Base-by-base conservation (phyloP, 805 yeast species). In the Cyberlindnera lachancei region DNA sequence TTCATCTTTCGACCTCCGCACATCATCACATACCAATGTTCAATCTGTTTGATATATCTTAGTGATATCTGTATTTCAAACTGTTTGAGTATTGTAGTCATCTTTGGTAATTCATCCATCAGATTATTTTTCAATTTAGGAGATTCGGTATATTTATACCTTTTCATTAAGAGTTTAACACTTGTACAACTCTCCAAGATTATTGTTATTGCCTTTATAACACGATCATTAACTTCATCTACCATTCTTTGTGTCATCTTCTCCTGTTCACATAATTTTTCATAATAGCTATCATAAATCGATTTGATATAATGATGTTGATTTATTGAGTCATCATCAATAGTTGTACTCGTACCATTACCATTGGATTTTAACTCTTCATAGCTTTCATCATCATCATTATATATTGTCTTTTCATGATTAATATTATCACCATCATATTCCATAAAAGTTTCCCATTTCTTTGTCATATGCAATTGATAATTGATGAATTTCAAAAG, bases 381-480 rank as follows among this genome's bases (percentile, higher is more conserved):
- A n/a, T n/a, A n/a, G n/a, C n/a, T n/a, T n/a, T n/a, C n/a, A n/a
- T n/a, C n/a, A n/a, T n/a, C n/a, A n/a, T n/a, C n/a, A n/a, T n/a
- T n/a, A n/a, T n/a, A n/a, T n/a, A n/a, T n/a, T n/a, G n/a, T n/a
- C n/a, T n/a, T n/a, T n/a, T n/a, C n/a, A n/a, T n/a, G n/a, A n/a
- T 49, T 48, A 6, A 28, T 18, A 7, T 33, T 32, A 2, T 19
- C 15, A n/a, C 40, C 46, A n/a, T 45, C 53, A 19, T 47, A 37
- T n/a, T 50, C 51, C 30, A 58, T 45, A 15, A 63, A 35, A 0
- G 25, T 18, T 17, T 47, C 38, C 66, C 66, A 62, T 5, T 31
- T 30, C 15, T 32, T 37, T 2, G 52, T 48, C 14, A 46, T 41
- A 2, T 34, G 20, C 18, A 45, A 35, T 15, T 50, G 48, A 15